Base-by-base conservation (phyloP, 31 red algal genomes). In the Asparagopsis taxiformis region DNA sequence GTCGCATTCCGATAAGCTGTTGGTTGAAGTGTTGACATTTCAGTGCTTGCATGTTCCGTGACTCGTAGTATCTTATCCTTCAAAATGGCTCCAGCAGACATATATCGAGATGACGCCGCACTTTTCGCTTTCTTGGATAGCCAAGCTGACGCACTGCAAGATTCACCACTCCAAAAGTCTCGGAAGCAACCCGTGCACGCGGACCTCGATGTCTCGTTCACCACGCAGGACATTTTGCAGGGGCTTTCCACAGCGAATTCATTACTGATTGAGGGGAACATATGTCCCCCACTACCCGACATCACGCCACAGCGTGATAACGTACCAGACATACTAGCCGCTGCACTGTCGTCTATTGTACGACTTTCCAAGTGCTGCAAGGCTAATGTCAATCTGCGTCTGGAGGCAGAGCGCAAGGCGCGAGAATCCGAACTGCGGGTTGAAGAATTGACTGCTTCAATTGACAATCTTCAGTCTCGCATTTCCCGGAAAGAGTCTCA, bases 341-440 rank as follows among this genome's bases (percentile, higher is more conserved):
- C 57, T 20, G 41, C 79, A 20, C 67, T 84, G 31, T 59, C 79
- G 2, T 44, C 79, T 32, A 53, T 84, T 39, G 44, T 84, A 24
- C 79, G 55, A n/a, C 65, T 84, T 17, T 54, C 54, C 41, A 57
- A 53, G 37, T 69, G 65, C 44, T 71, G 55, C 58, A 70, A 69
- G 35, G 79, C 79, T 28, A 84, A 84, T 65, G 38, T 59, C 25
- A 65, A 59, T n/a, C 26, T 84, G 5, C 79, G 79, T 33, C 41
- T 44, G 24, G 43, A 70, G 54, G 79, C 79, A 0, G 79, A 84
- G 30, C 31, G 29, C 34, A 44, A 55, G 29, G 38, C 55, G 9
- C 68, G 36, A 31, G 56, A 28, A 28, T 36, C 57, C 1, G 23
- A 71, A 7, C 32, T 62, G 36, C 41, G 73, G 46, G 22, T 73